Evolutionary conservation across 192 early-diverging fungal genomes (phyloP), one percentile per base, ranked within the genome.

Genomic region (Gorgonomyces haynaldii): DNA sequence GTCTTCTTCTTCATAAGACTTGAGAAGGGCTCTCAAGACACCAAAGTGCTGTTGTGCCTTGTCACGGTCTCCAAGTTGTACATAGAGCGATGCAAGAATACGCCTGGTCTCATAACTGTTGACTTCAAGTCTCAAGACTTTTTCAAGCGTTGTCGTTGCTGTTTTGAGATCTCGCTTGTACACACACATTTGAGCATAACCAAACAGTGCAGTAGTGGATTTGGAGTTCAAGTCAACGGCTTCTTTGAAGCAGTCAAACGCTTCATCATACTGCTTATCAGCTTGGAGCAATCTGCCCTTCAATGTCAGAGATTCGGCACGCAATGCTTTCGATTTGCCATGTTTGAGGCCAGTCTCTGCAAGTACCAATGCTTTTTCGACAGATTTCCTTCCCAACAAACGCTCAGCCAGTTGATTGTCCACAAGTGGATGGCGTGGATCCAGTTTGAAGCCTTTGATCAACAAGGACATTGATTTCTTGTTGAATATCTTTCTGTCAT

Each of bases 171-270:
- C 60, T 10, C 65, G 57, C 59, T 22, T 29, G 25, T 61, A 63
- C 7, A 89, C 56, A 25, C 79, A 67, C 59, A 84, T 78, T 58
- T 90, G 82, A 1, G 83, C 88, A 31, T 89, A 55, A 1, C 82
- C 82, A 57, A 80, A 93, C 52, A 78, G 81, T 15, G 81, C 77
- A 45, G 81, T 27, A 1, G 70, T 35, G 42, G 89, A 83, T 9
- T 68, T 57, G 2, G 79, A 73, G 68, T 88, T 82, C 50, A 82
- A 62, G 6, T 56, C 57, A 12, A 78, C 59, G 17, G 82, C 71
- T 50, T 84, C 65, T 36, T 61, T 39, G 61, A 87, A 91, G 35
- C 70, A 68, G 17, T 81, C 69, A 17, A 66, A 75, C 1, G 91
- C 89, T 21, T 78, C 64, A n/a, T 81, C 64, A 55, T 67, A 89